phyloP scores from a whole-genome alignment of 371 early-diverging fungal species.

The Polyrhizophydium stewartii region DNA sequence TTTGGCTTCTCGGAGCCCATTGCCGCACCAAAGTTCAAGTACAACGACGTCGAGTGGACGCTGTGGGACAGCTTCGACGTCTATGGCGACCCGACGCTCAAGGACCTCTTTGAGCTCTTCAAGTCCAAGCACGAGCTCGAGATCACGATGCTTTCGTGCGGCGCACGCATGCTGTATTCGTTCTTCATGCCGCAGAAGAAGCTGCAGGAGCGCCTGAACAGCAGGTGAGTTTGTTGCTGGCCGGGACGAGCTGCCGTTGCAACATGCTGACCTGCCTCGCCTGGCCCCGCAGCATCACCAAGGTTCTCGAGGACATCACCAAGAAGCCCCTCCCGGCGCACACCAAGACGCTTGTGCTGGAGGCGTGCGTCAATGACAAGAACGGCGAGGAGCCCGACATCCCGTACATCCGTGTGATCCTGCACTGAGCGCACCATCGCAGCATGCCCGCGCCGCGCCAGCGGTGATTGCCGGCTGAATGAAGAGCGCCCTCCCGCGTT shows the following conservation, averaged over 20 bases:
- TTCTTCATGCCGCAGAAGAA: constrained; percentile 87
- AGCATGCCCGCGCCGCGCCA: no score
- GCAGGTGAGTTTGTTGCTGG: neutral
- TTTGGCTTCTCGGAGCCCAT: constrained; percentile 99
- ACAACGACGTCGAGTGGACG: constrained; percentile 82
- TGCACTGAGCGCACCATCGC: no score
- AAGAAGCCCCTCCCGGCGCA: constrained; percentile 86
- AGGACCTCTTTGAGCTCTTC: constrained; percentile 87
- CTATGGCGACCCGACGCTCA: constrained; percentile 78
- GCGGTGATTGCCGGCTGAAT: no score
- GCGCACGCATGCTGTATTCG: constrained; percentile 91
- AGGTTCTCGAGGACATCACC: constrained; percentile 75
- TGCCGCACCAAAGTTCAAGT: constrained; percentile 77
- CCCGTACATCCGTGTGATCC: neutral
- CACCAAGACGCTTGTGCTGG: constrained; percentile 77
- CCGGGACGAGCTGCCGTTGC: neutral
- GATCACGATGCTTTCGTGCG: constrained; percentile 93
- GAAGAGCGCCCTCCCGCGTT: no score
- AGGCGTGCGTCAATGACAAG: constrained; percentile 81
- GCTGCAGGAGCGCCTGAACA: constrained; percentile 63
- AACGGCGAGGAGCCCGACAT: constrained; percentile 81
- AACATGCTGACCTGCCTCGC: neutral
- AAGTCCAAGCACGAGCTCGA: constrained; percentile 78
- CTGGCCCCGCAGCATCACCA: constrained; percentile 64
- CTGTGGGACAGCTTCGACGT: constrained; percentile 98